Conservation (phyloP, 164 flowering plant genomes). For the Macadamia tetraphylla region DNA sequence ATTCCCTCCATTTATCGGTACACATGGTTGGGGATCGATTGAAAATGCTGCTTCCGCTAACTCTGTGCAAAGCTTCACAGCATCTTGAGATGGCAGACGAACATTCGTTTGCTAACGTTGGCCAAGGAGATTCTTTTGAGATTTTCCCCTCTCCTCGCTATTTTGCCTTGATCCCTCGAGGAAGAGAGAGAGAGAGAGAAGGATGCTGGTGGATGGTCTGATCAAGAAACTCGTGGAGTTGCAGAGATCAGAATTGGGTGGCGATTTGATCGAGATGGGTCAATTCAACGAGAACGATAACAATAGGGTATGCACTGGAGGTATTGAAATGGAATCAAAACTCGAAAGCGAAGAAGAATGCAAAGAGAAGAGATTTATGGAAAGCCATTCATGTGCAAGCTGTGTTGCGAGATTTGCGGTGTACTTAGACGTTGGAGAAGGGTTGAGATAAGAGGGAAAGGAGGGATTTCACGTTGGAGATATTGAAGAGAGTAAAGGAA, state of each 20-base stretch:
- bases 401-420: constrained; percentile 84
- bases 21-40: too few relatives aligned
- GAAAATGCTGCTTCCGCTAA: too few relatives aligned
- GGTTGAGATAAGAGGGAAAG: constrained; percentile 81
- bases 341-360: constrained; percentile 14
- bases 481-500: constrained; percentile 54
- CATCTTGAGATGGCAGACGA: too few relatives aligned
- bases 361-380: constrained; percentile 35
- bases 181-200: constrained; percentile 17
- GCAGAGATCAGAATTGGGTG: constrained; percentile 65
- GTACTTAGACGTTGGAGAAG: constrained; percentile 87
- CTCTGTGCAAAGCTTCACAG: too few relatives aligned
- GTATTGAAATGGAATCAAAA: constrained; percentile 3
- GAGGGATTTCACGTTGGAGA: constrained; percentile 66
- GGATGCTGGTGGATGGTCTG: constrained; percentile 66
- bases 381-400: constrained; percentile 61
- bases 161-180: too few relatives aligned
- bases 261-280: constrained; percentile 52
- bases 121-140: too few relatives aligned
- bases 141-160: too few relatives aligned
- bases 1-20: too few relatives aligned
- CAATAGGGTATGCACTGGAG: constrained; percentile 3
- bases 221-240: constrained; percentile 59
- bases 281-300: constrained; percentile 18
- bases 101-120: too few relatives aligned